Base-by-base conservation (phyloP, 2,329 filamentous ascomycete species). In the Claviceps africana region DNA sequence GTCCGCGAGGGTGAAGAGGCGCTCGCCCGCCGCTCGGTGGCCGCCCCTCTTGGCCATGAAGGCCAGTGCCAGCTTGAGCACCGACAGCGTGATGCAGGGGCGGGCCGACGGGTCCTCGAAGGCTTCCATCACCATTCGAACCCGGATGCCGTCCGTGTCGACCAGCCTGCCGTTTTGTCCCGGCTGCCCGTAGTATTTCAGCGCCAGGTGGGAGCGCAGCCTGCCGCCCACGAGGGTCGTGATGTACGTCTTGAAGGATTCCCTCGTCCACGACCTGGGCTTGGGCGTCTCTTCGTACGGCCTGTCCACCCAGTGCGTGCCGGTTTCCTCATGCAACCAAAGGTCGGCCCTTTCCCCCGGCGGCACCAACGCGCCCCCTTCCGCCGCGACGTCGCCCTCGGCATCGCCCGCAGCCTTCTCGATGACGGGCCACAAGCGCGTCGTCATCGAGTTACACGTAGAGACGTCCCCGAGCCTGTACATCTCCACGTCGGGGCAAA, bases 1-100 rank as follows among this genome's bases (percentile, higher is more conserved):
- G 47, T 69, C 64, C 30, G 69, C 65, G n/a, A 64, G 57, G 3
- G 59, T 59, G 49, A 74, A 64, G 4, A 78, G 63, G 2, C 53
- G 56, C 31, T 64, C 61, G 7, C 66, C 68, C 8, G 54, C 56
- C 6, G 66, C 63, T 40, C 62, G 60, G 53, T 70, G 64, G 10
- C 67, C 67, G 22, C 64, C 67, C 33, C 58, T 61, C 28, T 60
- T 61, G 3, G 61, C 60, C 55, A 75, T 68, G 58, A 69, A 74
- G 0, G 61, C 62, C 40, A 78, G 62, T 4, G 73, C 73, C 57
- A 68, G 61, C 56, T 73, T 74, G 49, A 76, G 62, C 1, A 70
- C 64, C 0, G 66, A 55, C 6, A 62, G 61, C 0, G 73, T 71
- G 17, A 74, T 62, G 46, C 61, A 65, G 2, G 59, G 47, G 17